phyloP scores from a whole-genome alignment of 495 filamentous ascomycete genomes.

The Diplogelasinospora grovesii region DNA sequence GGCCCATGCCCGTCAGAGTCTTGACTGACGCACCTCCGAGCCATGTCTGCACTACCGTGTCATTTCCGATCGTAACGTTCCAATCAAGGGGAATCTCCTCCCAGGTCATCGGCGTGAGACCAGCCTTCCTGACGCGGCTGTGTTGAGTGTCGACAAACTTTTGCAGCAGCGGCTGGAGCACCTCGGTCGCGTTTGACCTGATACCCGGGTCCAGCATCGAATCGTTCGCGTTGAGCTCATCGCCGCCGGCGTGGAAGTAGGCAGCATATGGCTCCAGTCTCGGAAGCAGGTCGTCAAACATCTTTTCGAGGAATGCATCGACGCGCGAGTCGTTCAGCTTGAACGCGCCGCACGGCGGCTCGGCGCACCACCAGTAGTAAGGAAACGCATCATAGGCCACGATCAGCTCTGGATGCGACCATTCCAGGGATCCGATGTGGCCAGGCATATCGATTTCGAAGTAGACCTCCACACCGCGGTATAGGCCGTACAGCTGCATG shows the following conservation, averaged over 20 bases:
- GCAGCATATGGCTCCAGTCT: slow-evolving; percentile 55
- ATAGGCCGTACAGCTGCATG: slow-evolving; percentile 59
- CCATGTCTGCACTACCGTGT: slow-evolving; percentile 70
- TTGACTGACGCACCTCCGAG: slow-evolving; percentile 49
- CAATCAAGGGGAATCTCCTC: slow-evolving; percentile 74
- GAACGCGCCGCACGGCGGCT: slow-evolving; percentile 71
- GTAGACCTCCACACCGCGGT: slow-evolving; percentile 64
- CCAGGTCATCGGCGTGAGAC: slow-evolving; percentile 68
- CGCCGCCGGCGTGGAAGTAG: slow-evolving; percentile 79
- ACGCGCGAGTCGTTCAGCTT: slow-evolving; percentile 65
- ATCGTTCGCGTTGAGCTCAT: slow-evolving; percentile 70
- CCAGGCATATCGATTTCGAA: slow-evolving; percentile 80
- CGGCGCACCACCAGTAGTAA: slow-evolving; percentile 59
- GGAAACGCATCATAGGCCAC: slow-evolving; percentile 63
- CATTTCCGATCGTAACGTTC: slow-evolving; percentile 59
- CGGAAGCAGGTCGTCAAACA: slow-evolving; percentile 68
- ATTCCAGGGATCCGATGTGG: slow-evolving; percentile 59
- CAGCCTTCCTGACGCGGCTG: slow-evolving; percentile 45
- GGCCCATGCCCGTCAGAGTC: slow-evolving; percentile 49
- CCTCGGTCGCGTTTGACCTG: slow-evolving; percentile 47
- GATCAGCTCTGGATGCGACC: slow-evolving; percentile 65
- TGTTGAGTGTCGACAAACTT: slow-evolving; percentile 63
- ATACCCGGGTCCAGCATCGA: slow-evolving; percentile 68
- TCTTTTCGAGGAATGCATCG: slow-evolving; percentile 56
- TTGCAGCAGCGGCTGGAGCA: slow-evolving; percentile 66